Base-by-base conservation (phyloP, 2,329 filamentous ascomycete genomes). In the Leptoxyphium fumago region DNA sequence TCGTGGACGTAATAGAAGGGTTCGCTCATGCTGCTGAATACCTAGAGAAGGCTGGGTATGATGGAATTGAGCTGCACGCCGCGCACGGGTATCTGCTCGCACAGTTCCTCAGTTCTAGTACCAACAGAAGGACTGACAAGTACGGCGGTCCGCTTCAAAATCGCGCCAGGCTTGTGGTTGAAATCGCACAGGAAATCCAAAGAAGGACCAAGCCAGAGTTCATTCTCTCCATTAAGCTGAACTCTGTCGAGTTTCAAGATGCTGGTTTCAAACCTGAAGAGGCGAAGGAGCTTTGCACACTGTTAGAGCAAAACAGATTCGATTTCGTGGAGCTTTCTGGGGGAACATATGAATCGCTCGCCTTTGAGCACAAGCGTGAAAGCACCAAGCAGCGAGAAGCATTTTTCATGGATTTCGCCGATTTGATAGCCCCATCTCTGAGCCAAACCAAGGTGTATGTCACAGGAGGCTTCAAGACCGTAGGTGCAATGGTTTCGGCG, bases 21-120 rank as follows among this genome's bases (percentile, higher is more conserved):
- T 83, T 79, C 52, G 73, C 73, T 0, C 72, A 81, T 51, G 70
- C 76, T 0, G 76, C 77, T 0, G 72, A 76, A 52, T 82, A 72
- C 49, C 63, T 75, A 4, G 69, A 80, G 46, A 75, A 74, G 55
- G 77, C 76, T 0, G 78, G 79, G 2, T 83, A 60, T 44, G 70
- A 73, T 48, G 72, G 72, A 34, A 55, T 69, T 15, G 48, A 70
- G 47, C 55, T 70, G 6, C 68, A 70, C 48, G 67, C 61, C 14
- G 67, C 66, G 7, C 64, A 68, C 48, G 65, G 60, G 5, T 69
- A 69, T 45, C 56, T 69, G n/a, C 57, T 70, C 21, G 64, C 65
- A 1, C 66, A 69, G 40, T 69, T 70, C 55, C 52, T 69, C 2
- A 61, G 63, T 0, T 58, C 57, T 8, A 60, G 60, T 5, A 68